Evolutionary conservation across 2,329 filamentous ascomycete species (phyloP).

Genomic region (Lomentospora prolificans): DNA sequence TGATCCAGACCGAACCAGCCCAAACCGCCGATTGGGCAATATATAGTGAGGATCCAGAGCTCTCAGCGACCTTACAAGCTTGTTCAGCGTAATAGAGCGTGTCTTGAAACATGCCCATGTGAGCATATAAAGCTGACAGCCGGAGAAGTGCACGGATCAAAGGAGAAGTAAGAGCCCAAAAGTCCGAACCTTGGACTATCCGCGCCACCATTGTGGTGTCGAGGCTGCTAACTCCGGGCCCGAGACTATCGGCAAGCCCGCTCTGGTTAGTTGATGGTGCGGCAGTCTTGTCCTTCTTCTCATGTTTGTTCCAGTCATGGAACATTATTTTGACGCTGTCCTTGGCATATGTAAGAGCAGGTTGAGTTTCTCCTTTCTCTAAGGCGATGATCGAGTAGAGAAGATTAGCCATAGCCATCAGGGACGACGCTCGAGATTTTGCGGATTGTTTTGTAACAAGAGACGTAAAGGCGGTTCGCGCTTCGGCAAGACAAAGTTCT

Average conservation of each 20-base stretch:
- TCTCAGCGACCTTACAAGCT: constrained; percentile 64
- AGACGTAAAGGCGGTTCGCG: neutral
- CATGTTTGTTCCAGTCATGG: constrained; percentile 44
- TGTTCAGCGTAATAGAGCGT: constrained; percentile 82
- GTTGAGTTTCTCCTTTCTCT: constrained; percentile 48
- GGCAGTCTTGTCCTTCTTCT: constrained; percentile 18
- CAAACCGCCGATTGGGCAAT: constrained; percentile 43
- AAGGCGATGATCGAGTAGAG: constrained; percentile 57
- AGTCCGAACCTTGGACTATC: constrained; percentile 41
- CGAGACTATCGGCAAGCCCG: neutral
- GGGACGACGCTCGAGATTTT: neutral
- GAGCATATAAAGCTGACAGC: constrained; percentile 67
- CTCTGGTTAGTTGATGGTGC: constrained; percentile 14
- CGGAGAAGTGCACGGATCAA: constrained; percentile 64
- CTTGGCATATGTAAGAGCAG: constrained; percentile 47
- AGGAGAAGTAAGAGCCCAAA: constrained; percentile 70
- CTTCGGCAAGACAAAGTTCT: constrained; percentile 5
- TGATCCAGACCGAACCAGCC: constrained; percentile 44
- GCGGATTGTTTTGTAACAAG: neutral
- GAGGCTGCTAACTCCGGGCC: neutral
- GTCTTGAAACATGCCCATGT: constrained; percentile 80
- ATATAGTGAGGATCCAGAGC: constrained; percentile 53
- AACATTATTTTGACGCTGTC: constrained; percentile 46
- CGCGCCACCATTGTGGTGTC: neutral
- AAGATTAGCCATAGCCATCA: constrained; percentile 23